A percentile compares a stretch with the other conserved stretches of the same genome.
Conservation (phyloP, 306 rosid species). For the Cucurbita pepo region DNA sequence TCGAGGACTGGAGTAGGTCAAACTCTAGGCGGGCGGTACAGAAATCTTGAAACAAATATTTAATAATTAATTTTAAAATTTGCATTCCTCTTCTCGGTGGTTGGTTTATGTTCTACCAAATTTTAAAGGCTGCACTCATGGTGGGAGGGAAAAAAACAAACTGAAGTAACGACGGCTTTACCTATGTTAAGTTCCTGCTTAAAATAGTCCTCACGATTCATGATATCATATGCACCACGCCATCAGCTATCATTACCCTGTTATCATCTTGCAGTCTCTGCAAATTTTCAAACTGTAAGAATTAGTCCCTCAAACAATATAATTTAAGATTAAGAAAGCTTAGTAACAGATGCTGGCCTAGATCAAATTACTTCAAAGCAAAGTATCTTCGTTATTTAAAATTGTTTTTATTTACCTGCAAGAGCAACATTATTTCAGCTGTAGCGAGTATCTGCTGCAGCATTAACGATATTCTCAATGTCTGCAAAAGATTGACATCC, state of each 20-base stretch:
- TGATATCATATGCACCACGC: constrained; percentile 62
- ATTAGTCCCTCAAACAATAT: not conserved
- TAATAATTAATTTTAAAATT: too few relatives aligned
- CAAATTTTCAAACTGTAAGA: constrained; percentile 3
- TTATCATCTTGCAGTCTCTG: constrained; percentile 85
- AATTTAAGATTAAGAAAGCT: not conserved
- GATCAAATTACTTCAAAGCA: not conserved
- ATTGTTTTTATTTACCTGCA: constrained; percentile 40
- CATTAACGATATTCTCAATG: constrained; percentile 47
- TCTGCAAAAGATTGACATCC: constrained; percentile 47
- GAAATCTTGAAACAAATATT: too few relatives aligned
- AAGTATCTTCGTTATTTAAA: not conserved
- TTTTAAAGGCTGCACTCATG: not conserved
- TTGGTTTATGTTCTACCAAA: too few relatives aligned
- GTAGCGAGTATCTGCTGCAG: constrained; percentile 24
- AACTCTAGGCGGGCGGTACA: too few relatives aligned
- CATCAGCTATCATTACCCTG: constrained; percentile 66
- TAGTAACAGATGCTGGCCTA: not conserved
- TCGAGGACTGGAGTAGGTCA: too few relatives aligned
- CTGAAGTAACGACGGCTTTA: not conserved
- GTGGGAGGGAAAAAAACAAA: not conserved
- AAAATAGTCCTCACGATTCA: constrained; percentile 12
- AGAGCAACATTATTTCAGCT: constrained; percentile 39
- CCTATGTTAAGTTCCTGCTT: not conserved
- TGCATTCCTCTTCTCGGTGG: too few relatives aligned